These are phyloP conservation scores for Hyphopichia wangnamkhiaoensis DNA, from an alignment of 1,139 yeast species.

Conservation along the genomic window DNA sequence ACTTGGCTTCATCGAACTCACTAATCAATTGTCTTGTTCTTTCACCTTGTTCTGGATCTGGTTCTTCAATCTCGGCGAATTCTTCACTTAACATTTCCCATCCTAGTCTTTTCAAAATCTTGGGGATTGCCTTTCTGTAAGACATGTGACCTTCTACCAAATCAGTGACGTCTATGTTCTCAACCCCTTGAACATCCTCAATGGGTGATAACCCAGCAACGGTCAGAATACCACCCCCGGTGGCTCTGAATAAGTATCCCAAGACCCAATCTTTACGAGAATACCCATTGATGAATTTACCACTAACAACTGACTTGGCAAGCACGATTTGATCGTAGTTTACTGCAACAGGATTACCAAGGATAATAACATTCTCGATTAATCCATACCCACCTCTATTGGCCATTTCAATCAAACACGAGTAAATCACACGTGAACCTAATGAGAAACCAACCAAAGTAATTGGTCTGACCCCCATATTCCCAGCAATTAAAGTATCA, in stretches of 20 bases:
- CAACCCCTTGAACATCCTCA: conserved; percentile 62
- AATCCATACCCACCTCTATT: conserved; percentile 85
- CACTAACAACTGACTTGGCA: conserved; percentile 87
- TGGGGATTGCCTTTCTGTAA: conserved; percentile 91
- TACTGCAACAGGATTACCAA: conserved; percentile 88
- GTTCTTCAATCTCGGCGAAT: conserved; percentile 94
- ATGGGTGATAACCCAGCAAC: conserved; percentile 90
- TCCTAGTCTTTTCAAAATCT: conserved; percentile 63
- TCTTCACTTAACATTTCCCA: conserved; percentile 89
- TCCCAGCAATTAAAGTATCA: conserved; percentile 83
- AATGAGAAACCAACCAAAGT: conserved; percentile 92
- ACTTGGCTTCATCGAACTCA: conserved; percentile 85
- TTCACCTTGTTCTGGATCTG: conserved; percentile 85
- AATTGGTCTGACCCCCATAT: conserved; percentile 89
- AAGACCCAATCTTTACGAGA: conserved; percentile 94
- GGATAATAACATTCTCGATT: conserved; percentile 81
- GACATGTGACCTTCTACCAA: conserved; percentile 95
- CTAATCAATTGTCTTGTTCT: conserved; percentile 76
- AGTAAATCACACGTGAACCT: conserved; percentile 90
- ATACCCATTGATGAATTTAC: conserved; percentile 86
- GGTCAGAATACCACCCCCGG: conserved; percentile 88
- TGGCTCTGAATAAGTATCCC: conserved; percentile 93
- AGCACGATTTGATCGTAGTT: conserved; percentile 75
- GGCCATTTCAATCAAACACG: conserved; percentile 86
- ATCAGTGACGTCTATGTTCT: conserved; percentile 85